phyloP scores from a whole-genome alignment of 1,284 basidiomycete genomes.

The Cutaneotrichosporon sp. region DNA sequence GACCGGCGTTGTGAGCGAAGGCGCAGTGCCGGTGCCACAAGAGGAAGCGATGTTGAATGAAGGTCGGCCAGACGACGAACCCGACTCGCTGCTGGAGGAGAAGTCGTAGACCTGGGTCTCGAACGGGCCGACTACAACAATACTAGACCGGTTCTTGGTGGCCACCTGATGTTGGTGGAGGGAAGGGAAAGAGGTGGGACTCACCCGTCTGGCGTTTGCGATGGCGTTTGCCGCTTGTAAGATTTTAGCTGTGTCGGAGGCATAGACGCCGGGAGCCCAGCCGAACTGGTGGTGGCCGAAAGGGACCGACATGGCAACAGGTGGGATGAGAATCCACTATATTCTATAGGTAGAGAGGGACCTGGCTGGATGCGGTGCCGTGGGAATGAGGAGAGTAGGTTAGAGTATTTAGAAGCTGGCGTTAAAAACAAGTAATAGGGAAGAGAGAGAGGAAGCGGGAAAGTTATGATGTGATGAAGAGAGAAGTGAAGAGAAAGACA shows the following conservation, averaged over 20 bases:
- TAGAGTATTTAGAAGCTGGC: background rate
- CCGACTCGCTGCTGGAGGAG: slow-evolving; percentile 13
- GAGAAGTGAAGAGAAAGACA: background rate
- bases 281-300: background rate
- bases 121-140: slow-evolving; percentile 8
- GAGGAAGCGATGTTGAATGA: background rate
- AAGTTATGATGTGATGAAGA: background rate
- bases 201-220: background rate
- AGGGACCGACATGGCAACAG: background rate
- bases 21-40: background rate
- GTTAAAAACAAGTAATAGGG: background rate
- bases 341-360: background rate
- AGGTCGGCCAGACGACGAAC: background rate
- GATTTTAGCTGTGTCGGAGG: background rate
- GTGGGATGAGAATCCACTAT: background rate
- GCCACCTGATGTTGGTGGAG: background rate
- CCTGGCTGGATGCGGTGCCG: background rate
- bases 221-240: background rate
- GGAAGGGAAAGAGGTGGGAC: background rate
- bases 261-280: background rate
- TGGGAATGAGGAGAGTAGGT: background rate
- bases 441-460: background rate
- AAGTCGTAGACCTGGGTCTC: slow-evolving; percentile 12
- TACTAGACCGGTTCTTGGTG: background rate
- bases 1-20: background rate